phyloP scores from a whole-genome alignment of 805 yeast species.

The Priceomyces castillae region DNA sequence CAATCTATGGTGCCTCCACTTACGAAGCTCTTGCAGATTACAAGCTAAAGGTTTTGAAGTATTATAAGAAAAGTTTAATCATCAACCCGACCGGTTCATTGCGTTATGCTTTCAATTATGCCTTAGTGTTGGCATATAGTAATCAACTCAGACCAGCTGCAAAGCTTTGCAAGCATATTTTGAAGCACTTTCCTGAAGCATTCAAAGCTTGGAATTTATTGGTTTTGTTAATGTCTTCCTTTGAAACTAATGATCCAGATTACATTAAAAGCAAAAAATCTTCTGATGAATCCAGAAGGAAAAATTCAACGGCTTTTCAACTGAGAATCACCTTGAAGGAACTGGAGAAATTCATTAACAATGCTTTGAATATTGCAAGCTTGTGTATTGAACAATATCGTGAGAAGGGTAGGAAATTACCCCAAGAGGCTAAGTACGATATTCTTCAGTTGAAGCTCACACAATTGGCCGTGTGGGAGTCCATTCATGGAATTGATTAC shows the following conservation, averaged over 20 bases:
- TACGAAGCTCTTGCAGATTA: constrained; percentile 15
- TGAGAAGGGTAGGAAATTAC: constrained; percentile 22
- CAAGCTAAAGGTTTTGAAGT: constrained; percentile 16
- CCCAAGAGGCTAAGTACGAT: constrained; percentile 40
- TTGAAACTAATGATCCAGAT: constrained; percentile 41
- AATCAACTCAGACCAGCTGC: constrained; percentile 43
- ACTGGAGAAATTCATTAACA: constrained; percentile 55
- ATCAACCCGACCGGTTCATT: constrained; percentile 34
- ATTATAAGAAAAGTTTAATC: constrained; percentile 35
- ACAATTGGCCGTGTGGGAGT: constrained; percentile 66
- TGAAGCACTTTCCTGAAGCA: constrained; percentile 52
- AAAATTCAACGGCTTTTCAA: not conserved
- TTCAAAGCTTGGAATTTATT: constrained; percentile 67
- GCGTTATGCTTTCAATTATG: constrained; percentile 39
- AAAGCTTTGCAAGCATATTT: constrained; percentile 46
- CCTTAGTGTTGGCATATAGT: constrained; percentile 45
- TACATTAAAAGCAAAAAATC: constrained; percentile 6
- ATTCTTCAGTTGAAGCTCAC: constrained; percentile 71
- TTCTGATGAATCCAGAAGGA: constrained; percentile 3
- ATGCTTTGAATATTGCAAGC: constrained; percentile 46
- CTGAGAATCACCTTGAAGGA: constrained; percentile 27
- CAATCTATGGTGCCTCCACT: constrained; percentile 26
- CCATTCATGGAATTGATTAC: constrained; percentile 51
- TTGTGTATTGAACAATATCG: constrained; percentile 27
- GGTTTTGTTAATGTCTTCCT: constrained; percentile 59